Percentiles rank a stretch among this genome's conserved stretches.
These are phyloP conservation scores for Globisporangium polare DNA, from an alignment of 352 stramenopile genomes.

Conservation along the genomic window DNA sequence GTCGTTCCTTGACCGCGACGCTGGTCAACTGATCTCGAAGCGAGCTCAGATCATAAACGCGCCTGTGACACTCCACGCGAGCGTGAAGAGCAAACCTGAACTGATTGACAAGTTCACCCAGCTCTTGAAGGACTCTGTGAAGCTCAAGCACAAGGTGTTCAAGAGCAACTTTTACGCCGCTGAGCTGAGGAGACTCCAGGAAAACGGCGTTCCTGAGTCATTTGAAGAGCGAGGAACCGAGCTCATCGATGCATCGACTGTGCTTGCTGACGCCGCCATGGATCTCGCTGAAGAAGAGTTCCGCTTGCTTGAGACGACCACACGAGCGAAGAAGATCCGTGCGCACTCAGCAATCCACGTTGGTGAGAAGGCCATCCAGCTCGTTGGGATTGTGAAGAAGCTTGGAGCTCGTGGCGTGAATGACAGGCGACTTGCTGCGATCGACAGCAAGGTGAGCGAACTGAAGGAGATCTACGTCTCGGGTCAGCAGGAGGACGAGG, in stretches of 20 bases:
- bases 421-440: constrained; percentile 30
- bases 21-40: constrained; percentile 73
- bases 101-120: constrained; percentile 85
- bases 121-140: constrained; percentile 82
- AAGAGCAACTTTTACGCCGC: constrained; percentile 60
- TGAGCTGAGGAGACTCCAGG: constrained; percentile 52
- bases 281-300: constrained; percentile 82
- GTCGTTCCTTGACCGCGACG: constrained; percentile 75
- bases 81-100: constrained; percentile 74
- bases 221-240: constrained; percentile 64
- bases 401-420: constrained; percentile 61
- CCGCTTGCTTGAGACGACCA: constrained; percentile 51
- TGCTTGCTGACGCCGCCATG: constrained; percentile 64
- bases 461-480: constrained; percentile 61
- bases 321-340: constrained; percentile 78
- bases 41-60: constrained; percentile 68
- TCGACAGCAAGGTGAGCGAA: constrained; percentile 39
- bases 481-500: constrained; percentile 69
- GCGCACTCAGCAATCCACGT: constrained; percentile 63
- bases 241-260: constrained; percentile 54
- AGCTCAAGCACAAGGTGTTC: constrained; percentile 88
- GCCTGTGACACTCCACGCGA: constrained; percentile 51
- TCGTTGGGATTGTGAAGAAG: constrained; percentile 85
- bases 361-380: constrained; percentile 65
- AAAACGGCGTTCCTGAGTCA: constrained; percentile 62